Conservation (phyloP, 2,329 filamentous ascomycete genomes). For the Pseudocercospora cruenta region DNA sequence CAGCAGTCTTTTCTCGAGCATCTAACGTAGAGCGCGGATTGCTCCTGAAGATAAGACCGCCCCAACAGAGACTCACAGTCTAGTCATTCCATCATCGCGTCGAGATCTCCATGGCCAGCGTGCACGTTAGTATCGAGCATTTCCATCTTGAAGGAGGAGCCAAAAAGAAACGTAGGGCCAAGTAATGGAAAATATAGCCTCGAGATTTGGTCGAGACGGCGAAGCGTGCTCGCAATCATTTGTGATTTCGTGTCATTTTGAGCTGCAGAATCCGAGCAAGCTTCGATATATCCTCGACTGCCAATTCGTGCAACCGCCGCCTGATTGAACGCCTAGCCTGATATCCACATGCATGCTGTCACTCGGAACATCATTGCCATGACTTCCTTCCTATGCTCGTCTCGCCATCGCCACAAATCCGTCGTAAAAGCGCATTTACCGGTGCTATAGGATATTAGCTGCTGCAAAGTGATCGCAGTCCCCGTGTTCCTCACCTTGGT, state of each 20-base stretch:
- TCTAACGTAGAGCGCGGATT: background rate
- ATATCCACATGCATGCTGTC: conserved; percentile 23
- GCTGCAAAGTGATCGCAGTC: background rate
- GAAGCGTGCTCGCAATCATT: background rate
- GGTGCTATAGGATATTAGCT: conserved; percentile 35
- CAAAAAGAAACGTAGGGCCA: background rate
- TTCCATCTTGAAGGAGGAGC: background rate
- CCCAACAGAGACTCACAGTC: no score
- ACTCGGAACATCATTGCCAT: conserved; percentile 12
- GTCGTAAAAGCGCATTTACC: conserved; percentile 33
- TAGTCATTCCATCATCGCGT: no score
- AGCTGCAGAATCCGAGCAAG: conserved; percentile 23
- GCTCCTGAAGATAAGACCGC: background rate
- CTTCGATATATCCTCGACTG: conserved; percentile 14
- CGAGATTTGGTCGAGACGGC: background rate
- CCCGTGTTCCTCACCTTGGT: conserved; percentile 57
- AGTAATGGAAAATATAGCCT: background rate
- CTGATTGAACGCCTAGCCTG: conserved; percentile 29
- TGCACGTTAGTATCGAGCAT: background rate
- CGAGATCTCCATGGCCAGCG: background rate
- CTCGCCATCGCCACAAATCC: conserved; percentile 13
- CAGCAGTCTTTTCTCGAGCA: background rate
- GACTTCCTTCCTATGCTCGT: conserved; percentile 14
- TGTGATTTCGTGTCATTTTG: conserved; percentile 19
- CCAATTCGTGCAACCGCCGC: conserved; percentile 18